Conservation (phyloP, 2,329 filamentous ascomycete genomes). For the Alternaria solani region DNA sequence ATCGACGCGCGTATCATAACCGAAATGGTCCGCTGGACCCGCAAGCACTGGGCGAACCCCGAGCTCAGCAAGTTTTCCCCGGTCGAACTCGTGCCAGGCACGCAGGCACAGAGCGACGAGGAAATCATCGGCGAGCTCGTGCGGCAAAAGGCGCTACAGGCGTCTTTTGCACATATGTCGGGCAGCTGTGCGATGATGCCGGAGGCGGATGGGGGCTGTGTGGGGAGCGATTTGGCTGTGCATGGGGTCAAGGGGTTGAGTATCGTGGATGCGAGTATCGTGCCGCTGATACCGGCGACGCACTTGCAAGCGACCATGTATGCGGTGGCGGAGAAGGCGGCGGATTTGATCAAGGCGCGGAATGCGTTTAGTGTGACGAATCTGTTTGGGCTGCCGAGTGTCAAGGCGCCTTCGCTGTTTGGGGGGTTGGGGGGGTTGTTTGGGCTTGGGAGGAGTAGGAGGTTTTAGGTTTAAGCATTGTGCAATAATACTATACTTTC, state of each 20-base stretch:
- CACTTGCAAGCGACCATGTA: constrained; percentile 44
- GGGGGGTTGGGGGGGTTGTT: background rate
- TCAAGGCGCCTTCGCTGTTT: background rate
- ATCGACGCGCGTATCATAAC: constrained; percentile 48
- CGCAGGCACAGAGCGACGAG: constrained; percentile 33
- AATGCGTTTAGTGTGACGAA: constrained; percentile 1
- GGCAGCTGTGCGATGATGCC: constrained; percentile 44
- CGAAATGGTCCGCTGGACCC: constrained; percentile 47
- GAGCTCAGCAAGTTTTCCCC: constrained; percentile 44
- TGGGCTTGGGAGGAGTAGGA: background rate
- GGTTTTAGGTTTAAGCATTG: background rate
- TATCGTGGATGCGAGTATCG: constrained; percentile 44
- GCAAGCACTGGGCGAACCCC: constrained; percentile 43
- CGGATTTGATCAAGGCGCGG: constrained; percentile 41
- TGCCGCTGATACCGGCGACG: constrained; percentile 40
- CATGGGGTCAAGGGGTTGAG: constrained; percentile 37
- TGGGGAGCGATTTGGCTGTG: constrained; percentile 32
- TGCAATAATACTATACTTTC: no score
- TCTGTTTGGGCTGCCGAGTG: background rate
- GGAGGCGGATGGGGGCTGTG: constrained; percentile 36
- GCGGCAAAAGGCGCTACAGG: constrained; percentile 19
- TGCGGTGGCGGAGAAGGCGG: constrained; percentile 44
- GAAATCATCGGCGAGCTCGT: constrained; percentile 32
- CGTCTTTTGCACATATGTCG: constrained; percentile 39
- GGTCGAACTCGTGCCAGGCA: constrained; percentile 41